A percentile compares a stretch with the other conserved stretches of the same genome.
These are phyloP conservation scores for Pseudogymnoascus sp. DNA, from an alignment of 2,329 filamentous ascomycete genomes.

Conservation along the genomic window DNA sequence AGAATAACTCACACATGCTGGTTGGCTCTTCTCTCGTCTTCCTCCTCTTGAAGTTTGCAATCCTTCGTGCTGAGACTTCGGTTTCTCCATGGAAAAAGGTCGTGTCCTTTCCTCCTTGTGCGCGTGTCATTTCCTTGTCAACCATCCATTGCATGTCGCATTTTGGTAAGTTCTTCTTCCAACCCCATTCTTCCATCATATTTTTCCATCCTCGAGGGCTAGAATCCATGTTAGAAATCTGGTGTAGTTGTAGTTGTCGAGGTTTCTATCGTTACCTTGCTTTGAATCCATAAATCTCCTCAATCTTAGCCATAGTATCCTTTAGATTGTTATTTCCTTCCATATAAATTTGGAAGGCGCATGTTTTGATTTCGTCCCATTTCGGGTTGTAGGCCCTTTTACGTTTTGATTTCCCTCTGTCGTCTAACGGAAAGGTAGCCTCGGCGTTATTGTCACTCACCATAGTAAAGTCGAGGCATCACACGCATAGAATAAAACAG, in stretches of 20 bases:
- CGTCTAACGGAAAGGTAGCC: background rate
- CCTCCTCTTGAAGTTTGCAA: background rate
- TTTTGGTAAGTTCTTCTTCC: background rate
- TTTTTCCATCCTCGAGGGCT: background rate
- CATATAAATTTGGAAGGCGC: background rate
- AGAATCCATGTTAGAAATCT: background rate
- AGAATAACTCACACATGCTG: background rate
- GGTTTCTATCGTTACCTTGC: background rate
- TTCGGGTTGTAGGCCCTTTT: background rate
- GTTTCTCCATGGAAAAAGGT: background rate
- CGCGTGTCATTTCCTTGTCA: background rate
- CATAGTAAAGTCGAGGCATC: background rate
- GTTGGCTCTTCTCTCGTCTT: background rate
- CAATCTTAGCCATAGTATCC: background rate
- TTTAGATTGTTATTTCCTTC: background rate
- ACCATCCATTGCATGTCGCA: background rate
- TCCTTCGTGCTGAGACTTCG: background rate
- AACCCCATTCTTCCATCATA: background rate
- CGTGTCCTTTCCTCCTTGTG: background rate
- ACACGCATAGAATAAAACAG: too few relatives aligned
- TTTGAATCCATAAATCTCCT: background rate
- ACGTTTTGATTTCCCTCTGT: background rate
- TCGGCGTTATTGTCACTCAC: background rate
- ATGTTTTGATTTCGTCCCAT: background rate
- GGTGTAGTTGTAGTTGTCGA: background rate